Conservation (phyloP, 306 rosid species). For the Abrus precatorius region DNA sequence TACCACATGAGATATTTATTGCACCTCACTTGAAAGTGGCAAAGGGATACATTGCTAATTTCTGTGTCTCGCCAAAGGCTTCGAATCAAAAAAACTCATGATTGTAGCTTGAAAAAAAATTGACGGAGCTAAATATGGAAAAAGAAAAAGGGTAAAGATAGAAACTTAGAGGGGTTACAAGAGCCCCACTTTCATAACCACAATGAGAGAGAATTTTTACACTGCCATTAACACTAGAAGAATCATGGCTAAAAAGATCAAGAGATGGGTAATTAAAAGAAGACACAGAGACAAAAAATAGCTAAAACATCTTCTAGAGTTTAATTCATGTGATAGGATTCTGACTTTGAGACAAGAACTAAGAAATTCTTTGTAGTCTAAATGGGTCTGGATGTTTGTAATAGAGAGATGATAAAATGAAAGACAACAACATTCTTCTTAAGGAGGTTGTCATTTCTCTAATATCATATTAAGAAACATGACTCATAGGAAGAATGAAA, state of each 20-base stretch:
- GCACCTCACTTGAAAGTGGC: conserved; percentile 28
- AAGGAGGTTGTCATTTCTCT: no score
- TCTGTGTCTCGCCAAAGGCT: conserved; percentile 16
- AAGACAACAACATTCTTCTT: no score
- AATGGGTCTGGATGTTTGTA: no score
- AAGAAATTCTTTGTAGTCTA: not conserved
- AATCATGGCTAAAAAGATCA: not conserved
- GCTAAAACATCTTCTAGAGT: conserved; percentile 57
- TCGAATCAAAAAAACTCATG: conserved; percentile 12
- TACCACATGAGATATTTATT: not conserved
- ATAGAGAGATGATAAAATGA: no score
- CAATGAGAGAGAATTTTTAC: not conserved
- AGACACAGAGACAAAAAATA: conserved; percentile 42
- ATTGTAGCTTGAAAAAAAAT: not conserved
- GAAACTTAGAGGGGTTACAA: not conserved
- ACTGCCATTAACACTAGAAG: not conserved
- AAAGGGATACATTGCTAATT: not conserved
- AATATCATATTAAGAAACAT: no score
- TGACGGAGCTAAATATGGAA: not conserved
- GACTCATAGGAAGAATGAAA: no score
- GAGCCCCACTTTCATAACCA: not conserved
- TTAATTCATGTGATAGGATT: conserved; percentile 14
- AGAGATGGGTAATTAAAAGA: not conserved
- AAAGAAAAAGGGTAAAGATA: not conserved
- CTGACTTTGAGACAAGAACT: not conserved